Base-by-base conservation (phyloP, 306 rosid genomes). In the Castanea sativa region DNA sequence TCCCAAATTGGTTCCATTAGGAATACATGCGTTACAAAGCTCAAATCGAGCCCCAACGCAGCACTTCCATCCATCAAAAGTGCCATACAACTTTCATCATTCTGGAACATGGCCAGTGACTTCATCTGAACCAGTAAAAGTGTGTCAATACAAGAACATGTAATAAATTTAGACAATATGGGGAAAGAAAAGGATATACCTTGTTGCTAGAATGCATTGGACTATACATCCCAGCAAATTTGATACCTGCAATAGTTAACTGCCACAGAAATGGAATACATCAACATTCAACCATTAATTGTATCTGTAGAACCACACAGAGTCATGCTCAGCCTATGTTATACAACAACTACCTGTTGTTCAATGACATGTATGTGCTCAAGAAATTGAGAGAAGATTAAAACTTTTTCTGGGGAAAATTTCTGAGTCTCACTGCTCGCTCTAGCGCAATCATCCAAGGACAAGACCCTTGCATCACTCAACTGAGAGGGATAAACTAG, bases 31-130 rank as follows among this genome's bases (percentile, higher is more conserved):
- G 98, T 87, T 38, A 93, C 98, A 84, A 95, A 95, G 87, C 99
- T 95, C 88, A 95, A 79, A 84, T 95, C 99, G 18, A 95, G 98
- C 82, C 99, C 99, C 89, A 95, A 72, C 30, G 99, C 99, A 75
- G 98, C 98, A 91, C 97, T 95, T 80, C 99, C 99, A 84, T 95
- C 98, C 99, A 95, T 95, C 87, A 95, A 79, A 83, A 95, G 98
- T 61, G 86, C 99, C 89, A 87, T 84, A 85, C 98, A 95, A 81
- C 85, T 81, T 68, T 91, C 73, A 86, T 95, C 96, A 86, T 91
- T 88, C 88, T 90, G 97, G 85, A 95, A 95, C 79, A 8, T 83
- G 80, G 91, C 70, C 84, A 95, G 80, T 52, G 99, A 91, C 93
- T 93, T 95, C 84, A 92, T 89, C 99, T 95, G 90, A 68, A 86